These are phyloP conservation scores for Colletotrichum neosansevieriae DNA, from an alignment of 2,329 filamentous ascomycete genomes.

Conservation along the genomic window DNA sequence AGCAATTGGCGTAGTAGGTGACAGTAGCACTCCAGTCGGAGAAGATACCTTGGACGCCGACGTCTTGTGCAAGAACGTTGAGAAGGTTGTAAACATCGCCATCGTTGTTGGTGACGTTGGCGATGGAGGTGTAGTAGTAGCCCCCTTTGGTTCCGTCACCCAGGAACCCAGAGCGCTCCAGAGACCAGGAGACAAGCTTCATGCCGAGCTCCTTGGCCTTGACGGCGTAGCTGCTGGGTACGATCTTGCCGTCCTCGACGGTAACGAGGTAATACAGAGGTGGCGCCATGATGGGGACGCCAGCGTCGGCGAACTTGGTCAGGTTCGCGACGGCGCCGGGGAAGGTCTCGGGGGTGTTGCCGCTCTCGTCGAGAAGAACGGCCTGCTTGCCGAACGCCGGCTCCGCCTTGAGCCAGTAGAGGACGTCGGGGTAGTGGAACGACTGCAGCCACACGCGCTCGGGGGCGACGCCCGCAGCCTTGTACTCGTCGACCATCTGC, in stretches of 20 bases:
- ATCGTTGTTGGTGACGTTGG: conserved; percentile 68
- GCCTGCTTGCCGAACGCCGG: conserved; percentile 72
- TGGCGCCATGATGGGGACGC: conserved; percentile 73
- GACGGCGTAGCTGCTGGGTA: conserved; percentile 73
- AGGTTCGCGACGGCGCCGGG: conserved; percentile 68
- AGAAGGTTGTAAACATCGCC: conserved; percentile 76
- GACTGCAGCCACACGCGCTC: conserved; percentile 72
- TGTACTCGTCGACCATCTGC: conserved; percentile 73
- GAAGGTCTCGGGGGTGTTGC: conserved; percentile 64
- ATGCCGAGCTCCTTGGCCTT: conserved; percentile 71
- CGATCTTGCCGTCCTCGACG: conserved; percentile 64
- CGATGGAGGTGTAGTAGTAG: conserved; percentile 69
- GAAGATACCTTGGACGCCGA: conserved; percentile 73
- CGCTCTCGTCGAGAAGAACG: conserved; percentile 73
- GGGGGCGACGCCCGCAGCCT: conserved; percentile 62
- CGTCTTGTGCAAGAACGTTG: conserved; percentile 71
- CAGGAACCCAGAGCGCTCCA: conserved; percentile 74
- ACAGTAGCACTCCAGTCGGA: conserved; percentile 77
- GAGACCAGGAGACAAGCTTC: conserved; percentile 75
- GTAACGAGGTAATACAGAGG: conserved; percentile 72
- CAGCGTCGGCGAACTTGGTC: conserved; percentile 65
- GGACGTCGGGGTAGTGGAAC: conserved; percentile 73
- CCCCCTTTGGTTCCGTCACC: conserved; percentile 60
- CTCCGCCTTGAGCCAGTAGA: conserved; percentile 74
- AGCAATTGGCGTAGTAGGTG: conserved; percentile 80